These are phyloP conservation scores for Epichloe sibirici DNA, from an alignment of 2,329 filamentous ascomycete genomes.

Conservation along the genomic window DNA sequence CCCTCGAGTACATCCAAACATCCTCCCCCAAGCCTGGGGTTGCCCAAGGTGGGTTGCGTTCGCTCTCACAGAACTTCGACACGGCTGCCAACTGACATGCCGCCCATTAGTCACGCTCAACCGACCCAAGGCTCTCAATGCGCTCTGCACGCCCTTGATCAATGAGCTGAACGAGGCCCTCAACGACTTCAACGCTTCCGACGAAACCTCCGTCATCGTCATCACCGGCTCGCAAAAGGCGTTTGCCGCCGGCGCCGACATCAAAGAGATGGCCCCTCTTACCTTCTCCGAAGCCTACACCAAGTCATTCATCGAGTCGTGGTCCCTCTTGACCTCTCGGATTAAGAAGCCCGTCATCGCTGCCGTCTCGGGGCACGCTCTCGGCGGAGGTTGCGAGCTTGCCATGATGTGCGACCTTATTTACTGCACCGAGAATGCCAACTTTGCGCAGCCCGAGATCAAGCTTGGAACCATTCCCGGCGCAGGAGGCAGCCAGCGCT, in stretches of 20 bases:
- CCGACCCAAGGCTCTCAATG: conserved; percentile 91
- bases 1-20: conserved; percentile 73
- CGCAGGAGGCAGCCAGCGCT: conserved; percentile 78
- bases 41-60: conserved; percentile 55
- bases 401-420: conserved; percentile 96
- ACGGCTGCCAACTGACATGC: conserved; percentile 4
- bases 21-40: conserved; percentile 81
- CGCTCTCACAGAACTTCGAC: not conserved
- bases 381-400: conserved; percentile 91
- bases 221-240: conserved; percentile 82
- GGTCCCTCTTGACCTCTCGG: conserved; percentile 72
- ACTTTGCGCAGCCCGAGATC: conserved; percentile 95
- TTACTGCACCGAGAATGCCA: conserved; percentile 76
- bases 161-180: conserved; percentile 76
- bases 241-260: conserved; percentile 92
- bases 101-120: conserved; percentile 65
- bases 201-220: conserved; percentile 62
- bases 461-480: conserved; percentile 89
- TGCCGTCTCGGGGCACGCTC: conserved; percentile 85
- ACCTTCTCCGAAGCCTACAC: conserved; percentile 83
- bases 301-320: conserved; percentile 85
- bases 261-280: conserved; percentile 95
- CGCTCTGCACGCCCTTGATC: conserved; percentile 83
- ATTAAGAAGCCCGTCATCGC: conserved; percentile 92
- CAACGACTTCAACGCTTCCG: conserved; percentile 53